These are phyloP conservation scores for Kurtzmaniella fragi DNA, from an alignment of 805 yeast genomes.

Conservation along the genomic window DNA sequence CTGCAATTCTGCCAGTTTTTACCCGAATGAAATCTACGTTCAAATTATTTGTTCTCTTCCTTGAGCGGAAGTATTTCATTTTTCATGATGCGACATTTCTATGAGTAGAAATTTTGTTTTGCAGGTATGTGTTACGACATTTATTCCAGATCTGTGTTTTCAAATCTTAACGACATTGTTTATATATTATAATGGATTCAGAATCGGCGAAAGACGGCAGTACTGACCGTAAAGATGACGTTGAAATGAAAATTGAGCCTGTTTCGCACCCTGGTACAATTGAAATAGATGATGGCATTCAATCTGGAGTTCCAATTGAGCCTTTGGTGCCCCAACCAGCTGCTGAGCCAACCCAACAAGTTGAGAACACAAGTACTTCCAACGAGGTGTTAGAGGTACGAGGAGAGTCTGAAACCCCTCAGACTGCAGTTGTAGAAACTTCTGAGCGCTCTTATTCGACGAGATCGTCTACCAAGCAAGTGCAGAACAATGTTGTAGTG, in stretches of 20 bases:
- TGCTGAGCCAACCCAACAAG: background rate
- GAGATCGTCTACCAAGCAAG: conserved; percentile 22
- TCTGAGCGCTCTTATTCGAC: conserved; percentile 17
- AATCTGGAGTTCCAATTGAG: conserved; percentile 12
- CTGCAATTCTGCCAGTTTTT: too few relatives aligned
- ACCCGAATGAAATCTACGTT: too few relatives aligned
- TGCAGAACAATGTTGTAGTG: conserved; percentile 23
- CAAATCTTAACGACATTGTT: background rate
- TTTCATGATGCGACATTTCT: too few relatives aligned
- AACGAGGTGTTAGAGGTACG: background rate
- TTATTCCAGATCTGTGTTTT: background rate
- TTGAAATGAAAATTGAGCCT: too few relatives aligned
- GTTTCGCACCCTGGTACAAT: too few relatives aligned
- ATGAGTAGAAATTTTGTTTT: too few relatives aligned
- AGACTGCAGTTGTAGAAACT: background rate
- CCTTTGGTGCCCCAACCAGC: conserved; percentile 9
- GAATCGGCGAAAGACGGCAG: background rate
- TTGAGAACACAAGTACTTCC: conserved; percentile 1
- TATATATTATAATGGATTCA: background rate
- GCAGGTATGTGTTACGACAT: too few relatives aligned
- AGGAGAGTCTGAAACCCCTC: background rate
- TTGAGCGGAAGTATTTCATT: too few relatives aligned
- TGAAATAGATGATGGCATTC: background rate
- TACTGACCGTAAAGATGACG: too few relatives aligned
- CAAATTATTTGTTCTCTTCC: too few relatives aligned